Percentiles rank a stretch among this genome's conserved stretches.
Evolutionary conservation across 2,329 filamentous ascomycete genomes (phyloP).

Genomic region (Cladosporium cucumerinum): DNA sequence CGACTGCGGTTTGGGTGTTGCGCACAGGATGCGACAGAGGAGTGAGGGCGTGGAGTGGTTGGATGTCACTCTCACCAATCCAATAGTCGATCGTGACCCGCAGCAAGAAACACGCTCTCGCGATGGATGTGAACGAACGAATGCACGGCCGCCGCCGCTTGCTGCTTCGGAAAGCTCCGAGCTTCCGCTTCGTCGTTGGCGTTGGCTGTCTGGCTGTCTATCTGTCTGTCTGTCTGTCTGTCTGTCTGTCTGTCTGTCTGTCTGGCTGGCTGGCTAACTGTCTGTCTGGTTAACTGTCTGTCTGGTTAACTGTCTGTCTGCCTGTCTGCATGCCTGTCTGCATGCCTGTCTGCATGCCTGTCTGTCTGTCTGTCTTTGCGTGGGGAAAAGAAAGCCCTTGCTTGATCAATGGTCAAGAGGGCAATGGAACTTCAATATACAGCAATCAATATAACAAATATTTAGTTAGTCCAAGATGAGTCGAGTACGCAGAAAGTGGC

Average conservation of each 20-base stretch:
- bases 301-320: too few relatives aligned
- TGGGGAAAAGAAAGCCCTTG: background rate
- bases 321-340: too few relatives aligned
- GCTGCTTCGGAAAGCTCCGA: background rate
- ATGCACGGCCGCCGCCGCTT: slow-evolving; percentile 4
- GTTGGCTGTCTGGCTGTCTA: background rate
- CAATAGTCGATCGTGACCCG: background rate
- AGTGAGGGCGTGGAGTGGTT: background rate
- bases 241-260: too few relatives aligned
- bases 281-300: too few relatives aligned
- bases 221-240: too few relatives aligned
- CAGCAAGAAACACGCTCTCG: background rate
- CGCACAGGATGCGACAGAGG: background rate
- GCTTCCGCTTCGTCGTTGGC: background rate
- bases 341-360: too few relatives aligned
- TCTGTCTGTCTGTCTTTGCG: background rate
- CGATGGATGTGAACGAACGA: background rate
- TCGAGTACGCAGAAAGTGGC: too few relatives aligned
- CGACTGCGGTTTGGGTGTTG: background rate
- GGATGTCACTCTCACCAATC: background rate
- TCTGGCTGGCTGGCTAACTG: too few relatives aligned
- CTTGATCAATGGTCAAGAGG: background rate
- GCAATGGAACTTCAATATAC: background rate
- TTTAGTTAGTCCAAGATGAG: too few relatives aligned
- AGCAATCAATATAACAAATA: background rate